Base-by-base conservation (phyloP, 2,329 filamentous ascomycete genomes). In the Pyrenophora teres region DNA sequence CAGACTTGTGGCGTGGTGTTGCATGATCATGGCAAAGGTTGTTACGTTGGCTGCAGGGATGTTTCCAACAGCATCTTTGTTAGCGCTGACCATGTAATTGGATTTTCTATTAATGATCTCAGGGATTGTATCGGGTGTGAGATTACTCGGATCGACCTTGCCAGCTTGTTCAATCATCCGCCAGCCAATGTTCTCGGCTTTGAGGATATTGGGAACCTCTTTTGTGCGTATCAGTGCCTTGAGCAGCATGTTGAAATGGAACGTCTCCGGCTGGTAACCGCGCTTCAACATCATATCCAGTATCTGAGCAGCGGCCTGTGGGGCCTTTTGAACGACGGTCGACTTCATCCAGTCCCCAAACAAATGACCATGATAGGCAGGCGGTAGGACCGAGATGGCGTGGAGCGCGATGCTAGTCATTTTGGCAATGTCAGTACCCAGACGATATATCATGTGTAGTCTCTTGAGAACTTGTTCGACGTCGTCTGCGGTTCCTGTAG, bases 341-440 rank as follows among this genome's bases (percentile, higher is more conserved):
- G 88, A 85, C 73, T 93, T 93, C 66, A 96, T 81, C 92, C 92
- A 96, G 64, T 90, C 92, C 30, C 87, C 89, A 60, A 92, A 88
- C 73, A 96, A 90, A 73, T 91, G 93, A 57, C 87, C 86, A 71
- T 95, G 94, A 42, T 72, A 73, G 6, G 50, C 41, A 39, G 79
- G 76, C 4, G 85, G 85, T 16, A 87, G 67, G 23, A 78, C 67
- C 4, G 78, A 78, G 21, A 87, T 67, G 2, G 77, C 77, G 8
- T 77, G 47, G 12, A 72, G 57, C 12, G 57, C 64, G 33, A 72
- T 65, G 32, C 51, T 64, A 4, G 63, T 71, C 58, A 67, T 67
- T 25, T 60, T 59, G 13, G 58, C 55, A 18, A 71, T 67, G 15
- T 71, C 57, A 2, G 56, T 68, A 10, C 62, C 68, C 1, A 73